These are phyloP conservation scores for Pyrenochaeta sp. DNA, from an alignment of 2,329 filamentous ascomycete genomes.

Conservation along the genomic window DNA sequence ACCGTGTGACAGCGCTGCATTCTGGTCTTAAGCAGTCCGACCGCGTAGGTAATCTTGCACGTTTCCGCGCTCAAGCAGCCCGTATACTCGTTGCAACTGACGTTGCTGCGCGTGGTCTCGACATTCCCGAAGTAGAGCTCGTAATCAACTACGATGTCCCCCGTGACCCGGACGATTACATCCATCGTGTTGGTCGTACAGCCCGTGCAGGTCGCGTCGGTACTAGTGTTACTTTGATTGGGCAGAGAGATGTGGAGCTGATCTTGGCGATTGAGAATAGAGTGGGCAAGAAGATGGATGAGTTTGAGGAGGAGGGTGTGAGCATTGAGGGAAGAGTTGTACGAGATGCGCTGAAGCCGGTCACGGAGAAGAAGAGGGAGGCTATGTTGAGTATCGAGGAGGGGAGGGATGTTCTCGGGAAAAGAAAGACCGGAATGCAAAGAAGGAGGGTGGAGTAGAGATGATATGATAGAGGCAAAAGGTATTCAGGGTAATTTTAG, in stretches of 20 bases:
- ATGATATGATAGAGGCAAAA: not conserved
- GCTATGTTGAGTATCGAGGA: constrained; percentile 91
- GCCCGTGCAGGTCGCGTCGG: constrained; percentile 88
- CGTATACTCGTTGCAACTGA: constrained; percentile 94
- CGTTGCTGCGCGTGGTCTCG: constrained; percentile 90
- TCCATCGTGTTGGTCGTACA: constrained; percentile 94
- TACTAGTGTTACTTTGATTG: constrained; percentile 85
- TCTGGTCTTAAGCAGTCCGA: constrained; percentile 86
- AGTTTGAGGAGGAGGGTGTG: constrained; percentile 88
- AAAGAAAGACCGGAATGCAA: constrained; percentile 62
- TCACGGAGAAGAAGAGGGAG: constrained; percentile 95
- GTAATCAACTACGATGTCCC: constrained; percentile 97
- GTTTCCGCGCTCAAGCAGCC: constrained; percentile 89
- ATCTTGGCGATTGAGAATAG: constrained; percentile 89
- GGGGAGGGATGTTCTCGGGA: constrained; percentile 89
- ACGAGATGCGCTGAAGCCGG: constrained; percentile 83
- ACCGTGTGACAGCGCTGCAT: constrained; percentile 91
- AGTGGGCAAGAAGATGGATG: constrained; percentile 80
- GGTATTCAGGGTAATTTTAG: not conserved
- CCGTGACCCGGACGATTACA: constrained; percentile 95
- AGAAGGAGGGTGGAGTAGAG: constrained; percentile 28
- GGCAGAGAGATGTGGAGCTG: constrained; percentile 90
- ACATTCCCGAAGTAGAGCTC: constrained; percentile 89
- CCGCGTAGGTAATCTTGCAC: constrained; percentile 84
- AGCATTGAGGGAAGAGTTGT: constrained; percentile 92